Percentiles rank a stretch among this genome's conserved stretches.
These are phyloP conservation scores for Polyplosphaeria fusca DNA, from an alignment of 495 filamentous ascomycete species.

Conservation along the genomic window DNA sequence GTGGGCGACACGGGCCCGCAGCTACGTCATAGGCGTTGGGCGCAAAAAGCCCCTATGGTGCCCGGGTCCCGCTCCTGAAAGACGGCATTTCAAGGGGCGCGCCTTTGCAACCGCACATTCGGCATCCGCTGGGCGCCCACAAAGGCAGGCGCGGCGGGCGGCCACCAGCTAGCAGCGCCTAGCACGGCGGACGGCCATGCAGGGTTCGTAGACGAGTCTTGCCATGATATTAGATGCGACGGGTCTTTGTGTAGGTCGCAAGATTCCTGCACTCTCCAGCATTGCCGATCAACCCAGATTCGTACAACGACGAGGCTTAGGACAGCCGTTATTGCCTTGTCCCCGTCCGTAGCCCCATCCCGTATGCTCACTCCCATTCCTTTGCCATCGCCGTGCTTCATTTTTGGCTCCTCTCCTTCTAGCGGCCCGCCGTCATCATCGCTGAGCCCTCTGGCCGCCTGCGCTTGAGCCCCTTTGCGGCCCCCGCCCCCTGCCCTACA, in stretches of 20 bases:
- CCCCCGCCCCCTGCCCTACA: not conserved
- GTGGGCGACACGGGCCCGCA: not conserved
- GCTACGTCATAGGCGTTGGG: not conserved
- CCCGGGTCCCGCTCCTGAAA: not conserved
- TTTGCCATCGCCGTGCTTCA: not conserved
- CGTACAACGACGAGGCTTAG: not conserved
- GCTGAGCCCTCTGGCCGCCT: not conserved
- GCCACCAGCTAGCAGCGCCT: too few relatives aligned
- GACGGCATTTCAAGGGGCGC: not conserved
- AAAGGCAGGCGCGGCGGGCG: too few relatives aligned
- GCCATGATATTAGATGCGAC: not conserved
- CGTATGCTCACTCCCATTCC: not conserved
- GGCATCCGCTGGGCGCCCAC: too few relatives aligned
- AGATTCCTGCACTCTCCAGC: not conserved
- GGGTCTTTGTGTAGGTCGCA: not conserved
- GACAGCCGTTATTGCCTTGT: not conserved
- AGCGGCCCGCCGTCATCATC: not conserved
- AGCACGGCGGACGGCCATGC: too few relatives aligned
- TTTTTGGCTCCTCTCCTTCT: not conserved
- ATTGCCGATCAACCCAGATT: not conserved
- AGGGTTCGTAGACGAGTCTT: too few relatives aligned
- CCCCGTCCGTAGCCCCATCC: not conserved
- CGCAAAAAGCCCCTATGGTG: not conserved
- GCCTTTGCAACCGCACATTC: not conserved
- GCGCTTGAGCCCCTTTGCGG: not conserved